Percentiles rank a stretch among this genome's conserved stretches.
Evolutionary conservation across 306 rosid genomes (phyloP).

Genomic region (Ammopiptanthus mongolicus): DNA sequence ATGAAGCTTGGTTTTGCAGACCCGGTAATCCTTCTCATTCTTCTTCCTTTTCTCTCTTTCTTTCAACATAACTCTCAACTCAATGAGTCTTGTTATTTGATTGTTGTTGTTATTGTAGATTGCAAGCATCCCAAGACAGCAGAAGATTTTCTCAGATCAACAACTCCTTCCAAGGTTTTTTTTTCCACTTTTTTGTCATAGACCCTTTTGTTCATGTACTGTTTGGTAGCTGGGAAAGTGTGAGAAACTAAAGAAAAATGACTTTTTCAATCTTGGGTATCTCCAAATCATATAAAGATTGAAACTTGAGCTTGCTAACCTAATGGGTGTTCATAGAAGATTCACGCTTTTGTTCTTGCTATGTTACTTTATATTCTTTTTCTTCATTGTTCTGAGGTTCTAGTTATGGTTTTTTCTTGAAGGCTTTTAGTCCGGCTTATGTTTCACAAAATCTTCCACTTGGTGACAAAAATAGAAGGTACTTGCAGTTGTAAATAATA

Average conservation of each 20-base stretch:
- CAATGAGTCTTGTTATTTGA: background rate
- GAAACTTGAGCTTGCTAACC: background rate
- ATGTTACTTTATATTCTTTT: background rate
- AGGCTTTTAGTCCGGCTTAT: constrained; percentile 49
- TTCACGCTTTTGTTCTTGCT: background rate
- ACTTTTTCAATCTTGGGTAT: constrained; percentile 15
- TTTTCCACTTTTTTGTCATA: background rate
- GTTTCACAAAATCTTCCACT: constrained; percentile 44
- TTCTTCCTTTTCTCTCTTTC: background rate
- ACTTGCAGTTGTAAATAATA: background rate
- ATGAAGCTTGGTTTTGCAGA: constrained; percentile 87
- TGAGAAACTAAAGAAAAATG: background rate
- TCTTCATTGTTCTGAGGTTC: background rate
- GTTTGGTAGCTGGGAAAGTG: constrained; percentile 13
- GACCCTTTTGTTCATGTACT: background rate
- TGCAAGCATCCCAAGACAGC: constrained; percentile 89
- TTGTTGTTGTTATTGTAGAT: constrained; percentile 47
- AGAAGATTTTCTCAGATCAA: constrained; percentile 66
- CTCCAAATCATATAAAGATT: background rate
- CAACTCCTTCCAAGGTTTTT: constrained; percentile 78
- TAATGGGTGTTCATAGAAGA: background rate
- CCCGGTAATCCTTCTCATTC: constrained; percentile 40
- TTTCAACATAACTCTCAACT: background rate
- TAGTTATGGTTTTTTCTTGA: background rate
- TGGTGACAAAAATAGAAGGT: constrained; percentile 67